Base-by-base conservation (phyloP, 75 land plant species). In the Selaginella moellendorffii region DNA sequence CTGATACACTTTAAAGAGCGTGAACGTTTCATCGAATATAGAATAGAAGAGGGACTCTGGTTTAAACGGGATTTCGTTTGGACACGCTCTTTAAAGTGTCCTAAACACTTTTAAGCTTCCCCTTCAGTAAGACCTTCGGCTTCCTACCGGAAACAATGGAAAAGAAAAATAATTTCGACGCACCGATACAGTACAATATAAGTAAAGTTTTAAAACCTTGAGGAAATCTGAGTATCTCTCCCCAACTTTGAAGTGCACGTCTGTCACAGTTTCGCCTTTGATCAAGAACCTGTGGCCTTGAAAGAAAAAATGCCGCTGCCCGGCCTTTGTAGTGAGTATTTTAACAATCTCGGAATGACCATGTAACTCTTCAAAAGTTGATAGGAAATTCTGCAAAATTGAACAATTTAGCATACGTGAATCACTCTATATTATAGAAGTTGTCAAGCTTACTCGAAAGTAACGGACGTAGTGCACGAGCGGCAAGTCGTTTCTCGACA, bases 1-100 rank as follows among this genome's bases (percentile, higher is more conserved):
- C 67, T 74, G 76, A 54, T 74, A 74, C 2, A 74, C 76, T 36
- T 74, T 71, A 31, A 74, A 74, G 27, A 74, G 72, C 0, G 76
- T 46, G 42, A 69, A 74, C 52, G 65, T 29, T 54, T 74, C 76
- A 31, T 53, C 71, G 19, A 52, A 30, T 8, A 58, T 63, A 29
- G 72, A 63, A 29, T 53, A 63, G 27, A 69, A 22, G 56, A 74
- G 56, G 8, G 76, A 21, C 21, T 74, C 76, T 28, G 76, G 72
- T 59, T 74, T 63, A 31, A 69, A 74, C 29, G 76, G 72, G 20
- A 74, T 74, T 59, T 74, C 68, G 36, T 74, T 74, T 25, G 26
- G 29, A 10, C 76, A n/a, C n/a, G n/a, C n/a, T n/a, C n/a, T n/a
- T n/a, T 72, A 64, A 74, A 27, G 26, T 36, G 26, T 25, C 64